Conservation (phyloP, 2,329 filamentous ascomycete genomes). For the Fonsecaea pugnacius region DNA sequence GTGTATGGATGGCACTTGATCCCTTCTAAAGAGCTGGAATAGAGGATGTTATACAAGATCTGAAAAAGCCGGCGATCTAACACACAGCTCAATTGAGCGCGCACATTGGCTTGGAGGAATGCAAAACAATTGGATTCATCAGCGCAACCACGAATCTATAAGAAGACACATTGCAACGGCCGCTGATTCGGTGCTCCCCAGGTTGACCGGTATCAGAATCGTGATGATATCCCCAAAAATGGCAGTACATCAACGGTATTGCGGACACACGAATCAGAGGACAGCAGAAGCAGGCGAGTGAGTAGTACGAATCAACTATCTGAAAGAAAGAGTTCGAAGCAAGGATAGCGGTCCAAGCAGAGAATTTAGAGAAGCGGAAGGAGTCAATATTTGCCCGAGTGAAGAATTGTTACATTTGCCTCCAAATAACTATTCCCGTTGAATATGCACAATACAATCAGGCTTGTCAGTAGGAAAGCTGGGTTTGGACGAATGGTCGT, state of each 20-base stretch:
- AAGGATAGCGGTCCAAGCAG: neutral
- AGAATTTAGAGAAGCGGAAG: neutral
- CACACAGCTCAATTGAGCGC: neutral
- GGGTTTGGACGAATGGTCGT: slow-evolving; percentile 4
- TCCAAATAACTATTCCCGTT: slow-evolving; percentile 29
- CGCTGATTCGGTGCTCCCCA: neutral
- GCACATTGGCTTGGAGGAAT: neutral
- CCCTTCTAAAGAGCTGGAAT: neutral
- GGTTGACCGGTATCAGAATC: neutral
- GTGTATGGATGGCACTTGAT: neutral
- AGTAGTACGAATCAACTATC: neutral
- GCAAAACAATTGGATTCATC: neutral
- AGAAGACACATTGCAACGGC: neutral
- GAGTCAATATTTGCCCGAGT: slow-evolving; percentile 18
- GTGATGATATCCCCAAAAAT: neutral
- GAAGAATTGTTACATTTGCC: slow-evolving; percentile 38
- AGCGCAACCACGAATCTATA: neutral
- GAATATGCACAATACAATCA: slow-evolving; percentile 20
- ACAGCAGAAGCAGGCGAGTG: neutral
- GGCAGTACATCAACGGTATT: neutral
- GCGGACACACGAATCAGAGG: neutral
- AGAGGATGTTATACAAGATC: neutral
- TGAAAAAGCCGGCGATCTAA: neutral
- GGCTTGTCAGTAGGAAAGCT: neutral
- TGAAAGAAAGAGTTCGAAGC: neutral